phyloP scores from a whole-genome alignment of 257 asterid species.

The Solanum habrochaites region DNA sequence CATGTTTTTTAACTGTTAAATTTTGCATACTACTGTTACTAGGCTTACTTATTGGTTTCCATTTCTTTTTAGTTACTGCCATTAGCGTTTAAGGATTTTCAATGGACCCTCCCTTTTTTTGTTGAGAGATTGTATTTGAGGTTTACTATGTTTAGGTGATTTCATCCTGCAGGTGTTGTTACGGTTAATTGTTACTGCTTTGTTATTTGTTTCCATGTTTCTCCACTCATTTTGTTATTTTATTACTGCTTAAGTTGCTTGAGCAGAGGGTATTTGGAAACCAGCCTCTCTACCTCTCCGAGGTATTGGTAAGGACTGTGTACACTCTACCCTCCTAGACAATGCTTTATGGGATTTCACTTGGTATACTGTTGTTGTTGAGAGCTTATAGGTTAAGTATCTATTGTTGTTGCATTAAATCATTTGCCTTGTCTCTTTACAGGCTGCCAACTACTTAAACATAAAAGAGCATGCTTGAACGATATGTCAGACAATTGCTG shows the following conservation, averaged over 20 bases:
- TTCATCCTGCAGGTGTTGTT: neutral
- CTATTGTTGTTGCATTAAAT: neutral
- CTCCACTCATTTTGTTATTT: neutral
- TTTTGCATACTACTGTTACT: neutral
- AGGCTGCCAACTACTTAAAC: conserved; percentile 73
- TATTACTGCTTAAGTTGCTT: neutral
- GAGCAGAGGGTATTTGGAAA: neutral
- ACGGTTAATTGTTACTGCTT: neutral
- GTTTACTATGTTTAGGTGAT: neutral
- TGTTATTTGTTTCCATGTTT: neutral
- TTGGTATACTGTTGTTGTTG: neutral
- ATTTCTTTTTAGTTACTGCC: neutral
- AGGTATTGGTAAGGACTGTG: neutral
- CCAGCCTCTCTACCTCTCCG: neutral
- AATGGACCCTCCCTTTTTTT: neutral
- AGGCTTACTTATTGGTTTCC: neutral
- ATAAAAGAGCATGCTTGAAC: conserved; percentile 53
- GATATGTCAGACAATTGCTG: conserved; percentile 52
- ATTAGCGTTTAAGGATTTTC: neutral
- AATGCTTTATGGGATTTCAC: neutral
- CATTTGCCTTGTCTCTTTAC: neutral
- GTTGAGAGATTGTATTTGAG: neutral
- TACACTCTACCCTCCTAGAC: neutral
- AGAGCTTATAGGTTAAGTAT: neutral
- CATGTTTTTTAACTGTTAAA: neutral